phyloP scores from a whole-genome alignment of 129 eudicot species.

The Flaveria brownii region DNA sequence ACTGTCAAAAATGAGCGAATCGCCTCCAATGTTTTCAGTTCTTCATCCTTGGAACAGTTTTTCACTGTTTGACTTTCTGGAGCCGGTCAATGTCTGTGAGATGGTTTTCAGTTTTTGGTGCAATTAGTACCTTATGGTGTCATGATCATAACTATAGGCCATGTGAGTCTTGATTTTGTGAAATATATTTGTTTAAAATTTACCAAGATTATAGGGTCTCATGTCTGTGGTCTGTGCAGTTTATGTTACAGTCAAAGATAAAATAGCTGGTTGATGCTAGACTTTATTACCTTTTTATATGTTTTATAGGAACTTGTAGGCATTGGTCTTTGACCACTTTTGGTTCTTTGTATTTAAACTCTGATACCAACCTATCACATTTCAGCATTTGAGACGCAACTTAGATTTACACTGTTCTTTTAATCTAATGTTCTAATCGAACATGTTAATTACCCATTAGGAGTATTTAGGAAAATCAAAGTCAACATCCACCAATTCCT shows the following conservation, averaged over 20 bases:
- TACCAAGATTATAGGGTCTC: constrained; percentile 17
- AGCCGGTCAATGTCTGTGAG: background rate
- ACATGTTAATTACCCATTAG: too few relatives aligned
- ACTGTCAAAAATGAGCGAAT: constrained; percentile 56
- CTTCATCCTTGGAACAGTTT: constrained; percentile 69
- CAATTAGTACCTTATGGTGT: background rate
- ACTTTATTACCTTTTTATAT: constrained; percentile 7
- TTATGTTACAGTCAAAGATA: constrained; percentile 33
- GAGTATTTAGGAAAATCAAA: too few relatives aligned
- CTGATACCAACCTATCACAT: too few relatives aligned
- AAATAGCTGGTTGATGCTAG: constrained; percentile 20
- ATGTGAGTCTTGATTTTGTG: constrained; percentile 32
- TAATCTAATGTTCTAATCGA: too few relatives aligned
- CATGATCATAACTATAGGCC: constrained; percentile 11
- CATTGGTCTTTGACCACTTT: background rate
- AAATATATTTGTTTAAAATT: constrained; percentile 25
- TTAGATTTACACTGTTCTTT: too few relatives aligned
- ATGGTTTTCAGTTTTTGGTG: constrained; percentile 10
- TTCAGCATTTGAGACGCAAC: too few relatives aligned
- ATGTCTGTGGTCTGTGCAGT: constrained; percentile 31
- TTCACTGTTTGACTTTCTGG: constrained; percentile 46
- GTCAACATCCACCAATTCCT: too few relatives aligned
- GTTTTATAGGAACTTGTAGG: constrained; percentile 18
- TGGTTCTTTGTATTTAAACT: background rate
- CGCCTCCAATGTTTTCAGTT: constrained; percentile 57